Base-by-base conservation (phyloP, 2,329 filamentous ascomycete species). In the Davidsoniella australis region DNA sequence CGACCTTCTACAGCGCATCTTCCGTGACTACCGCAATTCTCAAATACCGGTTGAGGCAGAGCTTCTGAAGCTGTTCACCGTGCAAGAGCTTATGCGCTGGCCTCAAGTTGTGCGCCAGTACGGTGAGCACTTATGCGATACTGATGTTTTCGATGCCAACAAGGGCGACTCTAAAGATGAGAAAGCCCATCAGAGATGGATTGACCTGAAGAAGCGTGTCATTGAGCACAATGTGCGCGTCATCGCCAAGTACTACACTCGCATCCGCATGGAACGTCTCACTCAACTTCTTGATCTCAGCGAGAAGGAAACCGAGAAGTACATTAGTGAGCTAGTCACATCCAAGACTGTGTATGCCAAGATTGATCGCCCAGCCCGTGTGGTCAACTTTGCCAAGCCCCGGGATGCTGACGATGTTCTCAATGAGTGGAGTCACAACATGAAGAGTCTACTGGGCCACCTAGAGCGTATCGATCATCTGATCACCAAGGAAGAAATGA, bases 401-500 rank as follows among this genome's bases (percentile, higher is more conserved):
- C 78, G 89, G 55, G 88, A 94, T 65, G 86, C 88, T 1, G 91
- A 98, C 61, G 91, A 98, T 65, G 80, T 95, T 48, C 69, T 98
- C 60, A 98, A 98, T 62, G 91, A 98, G 67, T 98, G 91, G 91
- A 94, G 87, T 63, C 82, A 85, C 60, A 94, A 95, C 66, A 96
- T 94, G 86, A 94, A 91, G 80, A 88, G 81, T 61, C 67, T 94
- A 58, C 67, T 94, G 56, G 86, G 85, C 9, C 68, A 89, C 49
- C 62, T 94, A 61, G 87, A 94, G 72, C 76, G 87, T 55, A 93
- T 98, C 54, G 91, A 98, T 62, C 91, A 98, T 65, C 72, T 98
- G 59, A 98, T 98, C 61, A 98, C 93, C 49, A 96, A 96, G 73
- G 91, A 98, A 68, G 91, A 98, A 73, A 98, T 98, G 91, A 98